phyloP scores from a whole-genome alignment of 495 filamentous ascomycete species.

The Hypoxylon rickii region DNA sequence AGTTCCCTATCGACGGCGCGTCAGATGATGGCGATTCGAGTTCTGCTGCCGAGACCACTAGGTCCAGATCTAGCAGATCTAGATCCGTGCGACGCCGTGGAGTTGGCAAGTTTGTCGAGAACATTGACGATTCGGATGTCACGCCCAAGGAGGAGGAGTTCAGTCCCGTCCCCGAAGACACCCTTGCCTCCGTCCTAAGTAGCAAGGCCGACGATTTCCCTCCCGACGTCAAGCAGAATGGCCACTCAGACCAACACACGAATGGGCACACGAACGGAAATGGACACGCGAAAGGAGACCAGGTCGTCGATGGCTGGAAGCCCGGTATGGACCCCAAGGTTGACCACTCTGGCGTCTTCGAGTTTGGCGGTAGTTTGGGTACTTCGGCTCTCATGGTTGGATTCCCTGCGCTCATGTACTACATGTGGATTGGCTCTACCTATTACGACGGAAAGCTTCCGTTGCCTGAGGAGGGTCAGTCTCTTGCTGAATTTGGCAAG shows the following conservation, averaged over 20 bases:
- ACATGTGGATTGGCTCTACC: conserved; percentile 96
- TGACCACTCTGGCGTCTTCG: conserved; percentile 79
- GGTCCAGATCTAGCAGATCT: conserved; percentile 16
- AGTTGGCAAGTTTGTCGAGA: conserved; percentile 51
- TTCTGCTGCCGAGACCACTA: conserved; percentile 45
- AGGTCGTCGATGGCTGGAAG: conserved; percentile 67
- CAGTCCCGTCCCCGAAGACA: conserved; percentile 36
- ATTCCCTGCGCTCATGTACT: conserved; percentile 94
- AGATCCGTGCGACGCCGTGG: conserved; percentile 42
- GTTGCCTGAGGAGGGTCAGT: conserved; percentile 65
- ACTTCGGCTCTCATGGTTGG: conserved; percentile 83
- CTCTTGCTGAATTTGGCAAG: conserved; percentile 64
- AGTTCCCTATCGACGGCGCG: conserved; percentile 38
- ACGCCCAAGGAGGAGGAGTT: conserved; percentile 40
- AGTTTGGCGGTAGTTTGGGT: conserved; percentile 86
- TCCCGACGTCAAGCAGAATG: conserved; percentile 29
- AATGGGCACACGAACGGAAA: conserved; percentile 21
- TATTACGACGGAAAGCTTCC: conserved; percentile 88
- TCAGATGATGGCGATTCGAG: conserved; percentile 53
- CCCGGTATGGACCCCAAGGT: conserved; percentile 74
- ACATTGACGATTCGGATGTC: conserved; percentile 46
- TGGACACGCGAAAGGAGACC: conserved; percentile 35
- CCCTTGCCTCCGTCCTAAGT: conserved; percentile 25
- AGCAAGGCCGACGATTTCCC: conserved; percentile 17
- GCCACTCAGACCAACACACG: conserved; percentile 15